These are phyloP conservation scores for Neopestalotiopsis sp. DNA, from an alignment of 2,329 filamentous ascomycete species.

Conservation along the genomic window DNA sequence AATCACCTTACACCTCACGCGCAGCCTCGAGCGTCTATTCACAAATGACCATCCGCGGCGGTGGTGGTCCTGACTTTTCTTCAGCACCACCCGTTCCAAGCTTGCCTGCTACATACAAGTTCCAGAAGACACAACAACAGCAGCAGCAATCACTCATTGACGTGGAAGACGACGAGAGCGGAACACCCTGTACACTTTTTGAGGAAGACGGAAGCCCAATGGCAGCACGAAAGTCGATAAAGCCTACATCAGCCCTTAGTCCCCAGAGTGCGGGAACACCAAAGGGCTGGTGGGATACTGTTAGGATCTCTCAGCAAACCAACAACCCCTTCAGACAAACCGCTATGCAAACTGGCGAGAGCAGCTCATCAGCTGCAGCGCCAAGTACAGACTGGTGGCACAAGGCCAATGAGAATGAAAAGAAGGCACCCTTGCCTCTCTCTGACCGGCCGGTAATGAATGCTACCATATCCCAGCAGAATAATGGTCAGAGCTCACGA, in stretches of 20 bases:
- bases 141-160: conserved; percentile 41
- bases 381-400: conserved; percentile 35
- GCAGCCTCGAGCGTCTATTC: conserved; percentile 68
- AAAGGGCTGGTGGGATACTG: conserved; percentile 79
- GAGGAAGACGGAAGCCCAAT: conserved; percentile 68
- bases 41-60: conserved; percentile 48
- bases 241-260: conserved; percentile 41
- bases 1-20: conserved; percentile 47
- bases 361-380: conserved; percentile 15
- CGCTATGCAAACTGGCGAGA: conserved; percentile 33
- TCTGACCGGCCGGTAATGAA: conserved; percentile 27
- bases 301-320: conserved; percentile 63
- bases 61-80: conserved; percentile 29
- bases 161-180: conserved; percentile 47
- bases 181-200: conserved; percentile 69
- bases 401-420: conserved; percentile 30
- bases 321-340: conserved; percentile 50
- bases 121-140: conserved; percentile 36
- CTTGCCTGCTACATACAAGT: conserved; percentile 53
- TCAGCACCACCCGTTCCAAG: conserved; percentile 65
- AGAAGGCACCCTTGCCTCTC: conserved; percentile 24
- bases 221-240: conserved; percentile 44
- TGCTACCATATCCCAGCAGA: conserved; percentile 26
- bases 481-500: conserved; percentile 27
- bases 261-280: conserved; percentile 62